Base-by-base conservation (phyloP, 1,284 basidiomycete genomes). In the Gastroboletus turbinatus region DNA sequence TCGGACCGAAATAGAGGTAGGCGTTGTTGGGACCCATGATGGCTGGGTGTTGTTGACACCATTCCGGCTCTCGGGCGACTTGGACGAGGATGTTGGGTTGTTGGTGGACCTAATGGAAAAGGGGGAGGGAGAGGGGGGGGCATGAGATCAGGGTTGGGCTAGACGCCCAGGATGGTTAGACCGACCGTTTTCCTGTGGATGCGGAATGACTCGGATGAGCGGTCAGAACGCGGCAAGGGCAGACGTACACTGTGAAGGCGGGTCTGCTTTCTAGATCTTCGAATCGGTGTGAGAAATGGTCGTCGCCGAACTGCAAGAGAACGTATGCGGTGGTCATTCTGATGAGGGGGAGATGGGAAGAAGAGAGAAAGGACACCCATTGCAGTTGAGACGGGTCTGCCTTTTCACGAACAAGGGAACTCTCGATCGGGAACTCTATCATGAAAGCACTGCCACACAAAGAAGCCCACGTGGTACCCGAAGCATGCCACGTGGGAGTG, bases 1-100 rank as follows among this genome's bases (percentile, higher is more conserved):
- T 75, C 8, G 88, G 87, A 0, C 88, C 88, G 58, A 90, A 83
- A 66, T 88, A 90, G 56, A 89, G 80, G 65, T 79, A 88, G 8
- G 88, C 82, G 45, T 81, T 85, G 56, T 78, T 79, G 16, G 88
- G 88, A 14, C 88, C 88, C 82, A 87, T 83, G 59, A 89, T 83
- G 48, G 74, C 76, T 21, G 82, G 78, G 63, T 88, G 82, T 52
- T 82, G 82, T 60, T 82, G 76, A 21, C 81, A 76, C 88, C 88
- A 90, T 27, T 72, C 74, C 0, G 77, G 69, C 64, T 90, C 85
- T 27, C 88, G 82, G 38, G 78, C 76, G 47, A 90, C 72, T 60
- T 82, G 79, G 57, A 88, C 76, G 59, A 90, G 76, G 27, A 80
- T 71, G 68, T 85, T 89, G 23, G 84, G 83, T 50, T 73, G 76